Evolutionary conservation across 169 alveolate genomes (phyloP).

Genomic region (Cryptosporidium sp.): DNA sequence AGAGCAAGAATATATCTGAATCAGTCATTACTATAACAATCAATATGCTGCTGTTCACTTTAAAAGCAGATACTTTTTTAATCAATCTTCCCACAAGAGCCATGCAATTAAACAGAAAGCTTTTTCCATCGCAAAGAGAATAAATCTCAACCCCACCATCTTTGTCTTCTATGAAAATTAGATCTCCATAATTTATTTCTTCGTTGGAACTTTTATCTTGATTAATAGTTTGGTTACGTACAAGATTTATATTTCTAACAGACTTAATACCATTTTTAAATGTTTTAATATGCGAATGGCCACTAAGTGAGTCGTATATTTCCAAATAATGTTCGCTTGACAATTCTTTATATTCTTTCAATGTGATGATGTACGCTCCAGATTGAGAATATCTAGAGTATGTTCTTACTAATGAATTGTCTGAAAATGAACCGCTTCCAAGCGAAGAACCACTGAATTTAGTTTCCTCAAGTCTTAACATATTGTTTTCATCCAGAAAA

Average conservation of each 20-base stretch:
- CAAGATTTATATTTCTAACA: conserved; percentile 9
- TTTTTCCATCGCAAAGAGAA: neutral
- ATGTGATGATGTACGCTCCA: conserved; percentile 26
- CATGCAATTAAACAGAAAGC: neutral
- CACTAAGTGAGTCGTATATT: conserved; percentile 1
- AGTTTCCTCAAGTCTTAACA: conserved; percentile 41
- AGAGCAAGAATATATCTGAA: conserved; percentile 22
- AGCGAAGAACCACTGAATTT: conserved; percentile 14
- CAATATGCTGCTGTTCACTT: neutral
- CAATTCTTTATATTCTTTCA: neutral
- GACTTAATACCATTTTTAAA: conserved; percentile 16
- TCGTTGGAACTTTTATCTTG: neutral
- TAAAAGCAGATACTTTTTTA: conserved; percentile 5
- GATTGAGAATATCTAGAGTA: conserved; percentile 39
- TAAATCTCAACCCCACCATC: conserved; percentile 36
- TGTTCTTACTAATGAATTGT: neutral
- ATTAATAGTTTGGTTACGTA: neutral
- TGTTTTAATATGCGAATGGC: neutral
- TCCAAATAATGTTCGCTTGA: neutral
- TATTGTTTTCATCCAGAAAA: neutral
- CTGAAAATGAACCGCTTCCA: conserved; percentile 4
- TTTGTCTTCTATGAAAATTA: conserved; percentile 15
- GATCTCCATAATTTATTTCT: conserved; percentile 7
- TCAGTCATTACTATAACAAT: conserved; percentile 34
- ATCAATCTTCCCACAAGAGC: conserved; percentile 2